Evolutionary conservation across 2,329 filamentous ascomycete species (phyloP), one percentile per base, ranked within the genome.

Genomic region (Fusarium circinatum): DNA sequence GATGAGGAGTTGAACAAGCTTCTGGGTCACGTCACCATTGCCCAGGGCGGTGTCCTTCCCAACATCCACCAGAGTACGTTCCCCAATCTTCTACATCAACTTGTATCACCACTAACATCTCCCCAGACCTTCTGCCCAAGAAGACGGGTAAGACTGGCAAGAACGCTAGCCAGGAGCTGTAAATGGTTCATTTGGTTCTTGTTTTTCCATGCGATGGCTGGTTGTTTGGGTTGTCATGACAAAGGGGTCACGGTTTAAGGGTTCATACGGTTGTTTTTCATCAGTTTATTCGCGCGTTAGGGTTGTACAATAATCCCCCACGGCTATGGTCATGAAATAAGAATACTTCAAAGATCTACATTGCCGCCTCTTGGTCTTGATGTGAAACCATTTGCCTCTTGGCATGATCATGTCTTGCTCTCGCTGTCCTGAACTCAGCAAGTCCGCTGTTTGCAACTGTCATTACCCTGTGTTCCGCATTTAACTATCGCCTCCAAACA

Each of bases 1-100:
- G 96, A 98, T 86, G 96, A 98, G 91, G 96, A 99, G 88, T 86
- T 98, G 93, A 98, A 98, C 93, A 98, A 98, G 91, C 92, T 97
- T 74, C 90, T 98, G 76, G 95, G 95, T 67, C 94, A 97, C 84
- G 95, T 98, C 86, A 98, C 95, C 84, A 98, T 98, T 81, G 95
- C 95, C 84, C 95, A 98, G 88, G 95, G 94, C 89, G 94, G 94
- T 95, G 95, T 98, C 78, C 90, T 98, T 76, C 95, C 95, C 85
- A 97, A 97, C 91, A 98, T 98, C 79, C 94, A 97, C 89, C 94
- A 96, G 88, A 98, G 94, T 97, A 91, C 79, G 94, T 90, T 48
- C 3, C 39, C 65, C 45, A 12, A 41, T 52, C 44, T 11, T 49
- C 39, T 8, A 5, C 3, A 17, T 28, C 12, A 9, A 7, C 18